Percentiles rank a stretch among this genome's conserved stretches.
phyloP scores from a whole-genome alignment of 2,329 filamentous ascomycete genomes.

The Raffaelea arxii region DNA sequence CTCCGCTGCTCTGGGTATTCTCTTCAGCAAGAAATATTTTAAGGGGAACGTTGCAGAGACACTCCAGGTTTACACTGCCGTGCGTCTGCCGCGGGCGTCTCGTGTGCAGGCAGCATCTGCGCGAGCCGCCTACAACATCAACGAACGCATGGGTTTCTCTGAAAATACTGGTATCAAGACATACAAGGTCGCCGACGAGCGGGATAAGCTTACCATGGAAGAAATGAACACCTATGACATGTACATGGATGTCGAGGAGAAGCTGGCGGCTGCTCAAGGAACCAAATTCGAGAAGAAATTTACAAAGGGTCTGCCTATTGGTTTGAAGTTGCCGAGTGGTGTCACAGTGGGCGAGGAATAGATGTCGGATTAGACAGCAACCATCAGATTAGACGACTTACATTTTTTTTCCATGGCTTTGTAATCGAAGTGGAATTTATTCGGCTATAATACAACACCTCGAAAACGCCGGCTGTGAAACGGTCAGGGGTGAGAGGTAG shows the following conservation, averaged over 20 bases:
- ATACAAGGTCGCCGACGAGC: conserved; percentile 54
- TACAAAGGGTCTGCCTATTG: conserved; percentile 33
- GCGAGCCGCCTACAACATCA: conserved; percentile 51
- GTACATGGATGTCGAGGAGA: conserved; percentile 44
- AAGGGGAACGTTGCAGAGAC: conserved; percentile 35
- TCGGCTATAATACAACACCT: too few relatives aligned
- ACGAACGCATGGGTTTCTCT: conserved; percentile 56
- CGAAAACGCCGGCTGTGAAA: too few relatives aligned
- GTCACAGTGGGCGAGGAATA: too few relatives aligned
- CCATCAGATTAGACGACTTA: too few relatives aligned
- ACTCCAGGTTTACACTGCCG: conserved; percentile 39
- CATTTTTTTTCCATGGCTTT: too few relatives aligned
- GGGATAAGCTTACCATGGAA: conserved; percentile 54
- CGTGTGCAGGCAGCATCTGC: conserved; percentile 47
- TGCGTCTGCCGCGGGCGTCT: conserved; percentile 44
- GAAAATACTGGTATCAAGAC: conserved; percentile 44
- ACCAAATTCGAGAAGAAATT: conserved; percentile 26
- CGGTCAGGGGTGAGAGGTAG: too few relatives aligned
- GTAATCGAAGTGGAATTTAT: too few relatives aligned
- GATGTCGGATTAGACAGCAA: too few relatives aligned
- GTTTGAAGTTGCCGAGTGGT: conserved; percentile 21
- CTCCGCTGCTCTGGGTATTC: conserved; percentile 50
- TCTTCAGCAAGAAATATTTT: conserved; percentile 42
- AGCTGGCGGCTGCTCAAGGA: conserved; percentile 25
- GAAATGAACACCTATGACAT: conserved; percentile 61